Base-by-base conservation (phyloP, 441 rosid genomes). In the Euphorbia celastroides region DNA sequence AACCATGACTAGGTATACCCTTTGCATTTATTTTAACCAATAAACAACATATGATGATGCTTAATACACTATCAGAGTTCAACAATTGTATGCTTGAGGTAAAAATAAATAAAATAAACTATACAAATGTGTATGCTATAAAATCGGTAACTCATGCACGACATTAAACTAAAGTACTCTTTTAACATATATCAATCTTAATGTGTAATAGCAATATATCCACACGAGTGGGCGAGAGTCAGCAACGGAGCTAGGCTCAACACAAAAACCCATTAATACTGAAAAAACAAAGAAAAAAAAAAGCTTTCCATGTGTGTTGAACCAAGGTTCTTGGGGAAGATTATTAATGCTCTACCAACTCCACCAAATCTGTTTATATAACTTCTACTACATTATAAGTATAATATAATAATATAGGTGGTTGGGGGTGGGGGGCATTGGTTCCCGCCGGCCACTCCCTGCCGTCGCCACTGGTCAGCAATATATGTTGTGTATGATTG, bases 1-100 rank as follows among this genome's bases (percentile, higher is more conserved):
- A 92, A 36, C 76, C 52, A 3, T 4, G 17, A 48, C 5, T 79
- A 64, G 99, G 99, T 74, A 95, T 74, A 75, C 90, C 98, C 91
- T 88, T 83, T 65, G 96, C 97, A 74, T 82, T 38, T 83, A 74
- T 95, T 98, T 84, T 77, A 84, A 78, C 84, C 75, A 17, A 88
- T 84, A 74, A 95, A 80, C 83, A 92, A 70, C 78, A 90, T 81
- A 70, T 81, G 86, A 72, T 88, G 78, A 63, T 97, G 92, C 73
- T 83, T 82, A 71, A 90, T 78, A 98, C 92, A 94, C 65, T 74
- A 16, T 48, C 52, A 48, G 8, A 68, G 28, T 76, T 71, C 73
- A 70, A 51, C 65, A 46, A 74, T 32, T 66, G 64, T 32, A 57
- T 44, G 16, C 5, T 67, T 25, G 48, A 59, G 60, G 26, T 5